A percentile compares a stretch with the other conserved stretches of the same genome.
Conservation (phyloP, 2,329 filamentous ascomycete species). For the Curvularia eragrostidis region DNA sequence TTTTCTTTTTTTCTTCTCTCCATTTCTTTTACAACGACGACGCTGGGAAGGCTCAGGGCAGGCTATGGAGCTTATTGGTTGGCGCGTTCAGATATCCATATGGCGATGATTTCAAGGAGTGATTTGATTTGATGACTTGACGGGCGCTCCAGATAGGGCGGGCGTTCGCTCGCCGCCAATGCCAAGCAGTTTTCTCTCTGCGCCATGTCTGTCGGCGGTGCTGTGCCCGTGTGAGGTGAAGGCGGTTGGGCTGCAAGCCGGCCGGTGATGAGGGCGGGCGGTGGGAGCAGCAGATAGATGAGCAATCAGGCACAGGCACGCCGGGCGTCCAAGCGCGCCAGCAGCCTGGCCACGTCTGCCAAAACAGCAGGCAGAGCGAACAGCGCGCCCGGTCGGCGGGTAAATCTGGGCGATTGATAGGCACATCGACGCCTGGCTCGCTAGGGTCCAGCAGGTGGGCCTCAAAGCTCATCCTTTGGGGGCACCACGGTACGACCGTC, state of each 20-base stretch:
- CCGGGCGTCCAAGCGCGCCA: slow-evolving; percentile 12
- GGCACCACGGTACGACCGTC: slow-evolving; percentile 6
- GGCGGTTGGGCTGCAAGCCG: neutral
- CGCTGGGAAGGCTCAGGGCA: neutral
- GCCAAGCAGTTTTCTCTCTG: too few relatives aligned
- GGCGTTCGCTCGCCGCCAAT: neutral
- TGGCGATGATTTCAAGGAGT: slow-evolving; percentile 19
- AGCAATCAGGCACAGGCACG: slow-evolving; percentile 11
- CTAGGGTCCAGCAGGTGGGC: slow-evolving; percentile 14
- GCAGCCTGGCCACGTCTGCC: slow-evolving; percentile 1
- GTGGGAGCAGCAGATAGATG: slow-evolving; percentile 19
- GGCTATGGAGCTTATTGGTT: slow-evolving; percentile 14
- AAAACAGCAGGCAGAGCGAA: slow-evolving; percentile 1
- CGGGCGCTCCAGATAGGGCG: neutral
- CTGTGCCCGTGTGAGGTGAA: slow-evolving; percentile 2
- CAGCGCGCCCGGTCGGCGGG: slow-evolving; percentile 1
- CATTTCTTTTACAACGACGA: slow-evolving; percentile 5
- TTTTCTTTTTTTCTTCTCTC: slow-evolving; percentile 12
- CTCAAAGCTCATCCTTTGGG: slow-evolving; percentile 10
- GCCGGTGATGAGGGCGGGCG: neutral
- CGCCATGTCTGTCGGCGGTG: too few relatives aligned
- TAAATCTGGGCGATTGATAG: slow-evolving; percentile 4
- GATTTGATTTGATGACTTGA: slow-evolving; percentile 2
- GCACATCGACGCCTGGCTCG: slow-evolving; percentile 6
- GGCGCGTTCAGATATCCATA: slow-evolving; percentile 37